phyloP scores from a whole-genome alignment of 257 asterid species.

The Haberlea rhodopensis region DNA sequence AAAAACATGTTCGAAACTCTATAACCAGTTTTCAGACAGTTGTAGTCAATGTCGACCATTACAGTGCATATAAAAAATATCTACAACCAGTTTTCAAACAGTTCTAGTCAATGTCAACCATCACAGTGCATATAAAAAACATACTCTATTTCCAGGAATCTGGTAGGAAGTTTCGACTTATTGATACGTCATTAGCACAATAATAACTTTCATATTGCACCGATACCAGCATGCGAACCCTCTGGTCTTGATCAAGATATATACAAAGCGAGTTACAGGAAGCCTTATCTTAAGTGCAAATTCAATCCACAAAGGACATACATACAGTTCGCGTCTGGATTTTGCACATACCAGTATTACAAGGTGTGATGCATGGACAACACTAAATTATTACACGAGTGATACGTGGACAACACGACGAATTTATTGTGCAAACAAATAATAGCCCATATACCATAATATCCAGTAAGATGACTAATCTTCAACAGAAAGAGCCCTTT shows the following conservation, averaged over 20 bases:
- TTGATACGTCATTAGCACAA: neutral
- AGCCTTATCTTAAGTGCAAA: neutral
- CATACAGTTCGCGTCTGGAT: neutral
- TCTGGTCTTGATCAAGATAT: neutral
- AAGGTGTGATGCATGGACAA: neutral
- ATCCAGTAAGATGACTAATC: neutral
- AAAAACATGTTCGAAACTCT: neutral
- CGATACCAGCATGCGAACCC: neutral
- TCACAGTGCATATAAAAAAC: neutral
- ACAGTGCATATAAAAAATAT: neutral
- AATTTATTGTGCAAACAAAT: too few species aligned
- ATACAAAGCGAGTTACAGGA: neutral
- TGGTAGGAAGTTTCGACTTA: neutral
- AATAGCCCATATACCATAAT: too few species aligned
- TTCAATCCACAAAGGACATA: neutral
- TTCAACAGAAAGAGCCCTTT: neutral
- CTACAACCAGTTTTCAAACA: too few species aligned
- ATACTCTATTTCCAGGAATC: neutral
- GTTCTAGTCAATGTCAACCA: neutral
- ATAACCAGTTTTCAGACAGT: too few species aligned
- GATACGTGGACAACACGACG: too few species aligned
- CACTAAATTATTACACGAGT: too few species aligned
- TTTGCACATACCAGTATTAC: neutral
- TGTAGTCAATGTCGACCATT: neutral
- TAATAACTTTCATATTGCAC: neutral